Evolutionary conservation across 768 basidiomycete species (phyloP).

Genomic region (Leccinum boreale): DNA sequence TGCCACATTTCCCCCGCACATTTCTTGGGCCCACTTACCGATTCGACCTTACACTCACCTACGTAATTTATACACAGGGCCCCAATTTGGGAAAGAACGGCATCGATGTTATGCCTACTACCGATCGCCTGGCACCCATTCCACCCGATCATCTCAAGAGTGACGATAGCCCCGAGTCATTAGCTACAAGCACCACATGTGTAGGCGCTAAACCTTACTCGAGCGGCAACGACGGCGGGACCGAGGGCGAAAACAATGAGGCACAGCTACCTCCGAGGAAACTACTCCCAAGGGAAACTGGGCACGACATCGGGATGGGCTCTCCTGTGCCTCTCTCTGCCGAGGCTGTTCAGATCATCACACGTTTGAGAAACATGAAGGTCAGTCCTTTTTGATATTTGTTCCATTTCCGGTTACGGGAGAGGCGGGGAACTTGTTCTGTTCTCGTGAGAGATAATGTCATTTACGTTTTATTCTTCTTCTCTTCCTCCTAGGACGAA

Average conservation of each 20-base stretch:
- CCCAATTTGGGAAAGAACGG: slow-evolving; percentile 72
- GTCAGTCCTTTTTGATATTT: slow-evolving; percentile 33
- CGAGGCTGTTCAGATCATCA: slow-evolving; percentile 78
- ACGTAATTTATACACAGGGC: slow-evolving; percentile 44
- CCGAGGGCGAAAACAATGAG: not conserved
- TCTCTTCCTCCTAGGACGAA: slow-evolving; percentile 54
- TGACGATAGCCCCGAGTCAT: slow-evolving; percentile 47
- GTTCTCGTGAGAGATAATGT: not conserved
- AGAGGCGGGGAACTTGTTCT: not conserved
- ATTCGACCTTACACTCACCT: not conserved
- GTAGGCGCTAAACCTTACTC: slow-evolving; percentile 1
- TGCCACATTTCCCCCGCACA: not conserved
- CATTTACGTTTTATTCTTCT: slow-evolving; percentile 7
- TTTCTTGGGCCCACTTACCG: not conserved
- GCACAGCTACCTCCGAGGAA: slow-evolving; percentile 35
- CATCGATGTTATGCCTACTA: slow-evolving; percentile 69
- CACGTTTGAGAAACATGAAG: slow-evolving; percentile 78
- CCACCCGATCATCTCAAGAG: slow-evolving; percentile 40
- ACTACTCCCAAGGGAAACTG: slow-evolving; percentile 78
- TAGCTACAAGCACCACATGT: slow-evolving; percentile 13
- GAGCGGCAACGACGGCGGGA: not conserved
- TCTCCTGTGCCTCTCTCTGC: slow-evolving; percentile 77
- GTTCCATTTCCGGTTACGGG: not conserved
- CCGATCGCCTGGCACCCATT: slow-evolving; percentile 60
- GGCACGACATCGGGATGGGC: slow-evolving; percentile 83